Evolutionary conservation across 345 rosid genomes (phyloP).

Genomic region (Barbarea vulgaris): DNA sequence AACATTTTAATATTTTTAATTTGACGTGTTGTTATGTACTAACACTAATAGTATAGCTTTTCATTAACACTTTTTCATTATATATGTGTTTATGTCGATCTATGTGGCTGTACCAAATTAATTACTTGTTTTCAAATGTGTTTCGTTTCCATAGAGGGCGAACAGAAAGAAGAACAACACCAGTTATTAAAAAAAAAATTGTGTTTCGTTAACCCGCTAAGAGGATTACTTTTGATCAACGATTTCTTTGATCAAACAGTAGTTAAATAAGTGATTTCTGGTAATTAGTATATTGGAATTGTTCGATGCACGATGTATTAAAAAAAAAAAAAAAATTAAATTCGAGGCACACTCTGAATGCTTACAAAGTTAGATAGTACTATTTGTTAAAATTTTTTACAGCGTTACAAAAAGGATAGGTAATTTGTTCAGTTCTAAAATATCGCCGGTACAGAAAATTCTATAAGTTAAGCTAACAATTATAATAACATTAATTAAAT

Average conservation of each 20-base stretch:
- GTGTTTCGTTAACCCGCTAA: neutral
- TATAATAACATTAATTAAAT: too few species aligned
- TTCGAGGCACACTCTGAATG: neutral
- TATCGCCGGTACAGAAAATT: too few species aligned
- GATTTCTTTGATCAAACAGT: neutral
- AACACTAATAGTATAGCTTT: too few species aligned
- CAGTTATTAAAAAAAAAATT: too few species aligned
- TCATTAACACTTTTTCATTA: neutral
- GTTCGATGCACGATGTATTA: neutral
- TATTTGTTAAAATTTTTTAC: too few species aligned
- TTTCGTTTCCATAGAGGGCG: too few species aligned
- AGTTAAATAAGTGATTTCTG: neutral
- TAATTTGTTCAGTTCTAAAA: neutral
- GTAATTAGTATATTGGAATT: neutral
- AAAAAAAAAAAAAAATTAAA: too few species aligned
- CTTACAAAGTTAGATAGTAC: neutral
- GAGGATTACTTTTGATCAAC: neutral
- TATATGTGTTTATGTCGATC: neutral
- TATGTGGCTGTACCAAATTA: neutral
- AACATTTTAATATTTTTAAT: neutral
- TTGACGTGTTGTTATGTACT: too few species aligned
- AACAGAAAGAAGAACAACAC: too few species aligned
- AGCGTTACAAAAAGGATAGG: neutral
- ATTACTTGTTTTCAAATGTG: neutral
- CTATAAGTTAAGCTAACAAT: too few species aligned